Conservation (phyloP, 2,329 filamentous ascomycete species). For the Pseudopyricularia cyperi region DNA sequence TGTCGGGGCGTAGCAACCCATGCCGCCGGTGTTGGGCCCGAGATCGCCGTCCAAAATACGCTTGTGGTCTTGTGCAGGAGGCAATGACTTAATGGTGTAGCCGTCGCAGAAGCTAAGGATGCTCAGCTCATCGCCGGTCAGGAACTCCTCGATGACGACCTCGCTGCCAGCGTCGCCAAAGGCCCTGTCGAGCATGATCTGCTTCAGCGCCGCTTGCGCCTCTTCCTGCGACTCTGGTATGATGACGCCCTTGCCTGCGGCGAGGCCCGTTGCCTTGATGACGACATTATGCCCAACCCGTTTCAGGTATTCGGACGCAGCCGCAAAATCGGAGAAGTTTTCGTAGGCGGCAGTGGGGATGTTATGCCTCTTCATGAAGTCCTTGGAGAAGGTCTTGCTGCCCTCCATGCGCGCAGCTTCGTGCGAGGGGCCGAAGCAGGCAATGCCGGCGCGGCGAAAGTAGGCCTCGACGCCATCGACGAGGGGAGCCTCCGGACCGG, state of each 20-base stretch:
- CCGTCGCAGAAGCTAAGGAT: slow-evolving; percentile 89
- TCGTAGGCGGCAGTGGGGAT: slow-evolving; percentile 87
- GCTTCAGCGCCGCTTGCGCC: slow-evolving; percentile 65
- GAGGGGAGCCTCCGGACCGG: slow-evolving; percentile 86
- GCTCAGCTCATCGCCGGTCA: slow-evolving; percentile 84
- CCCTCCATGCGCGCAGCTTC: slow-evolving; percentile 84
- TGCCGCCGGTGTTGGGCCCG: slow-evolving; percentile 90
- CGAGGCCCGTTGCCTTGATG: slow-evolving; percentile 81
- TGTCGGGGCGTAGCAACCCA: slow-evolving; percentile 95
- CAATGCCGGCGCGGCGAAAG: slow-evolving; percentile 63
- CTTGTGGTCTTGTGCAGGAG: slow-evolving; percentile 94
- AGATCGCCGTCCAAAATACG: slow-evolving; percentile 80
- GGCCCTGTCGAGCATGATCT: slow-evolving; percentile 80
- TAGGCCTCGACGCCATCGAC: slow-evolving; percentile 80
- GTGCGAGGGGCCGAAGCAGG: slow-evolving; percentile 75
- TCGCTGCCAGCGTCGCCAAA: slow-evolving; percentile 81
- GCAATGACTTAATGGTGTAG: slow-evolving; percentile 67
- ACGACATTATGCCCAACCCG: slow-evolving; percentile 61
- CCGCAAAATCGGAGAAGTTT: slow-evolving; percentile 70
- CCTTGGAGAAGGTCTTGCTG: slow-evolving; percentile 93
- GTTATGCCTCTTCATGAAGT: slow-evolving; percentile 85
- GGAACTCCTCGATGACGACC: slow-evolving; percentile 83
- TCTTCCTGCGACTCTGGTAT: slow-evolving; percentile 73
- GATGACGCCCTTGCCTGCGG: slow-evolving; percentile 91
- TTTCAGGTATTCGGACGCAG: slow-evolving; percentile 63